Conservation (phyloP, 1,139 yeast species). For the Yamadazyma pseudoaaseri region DNA sequence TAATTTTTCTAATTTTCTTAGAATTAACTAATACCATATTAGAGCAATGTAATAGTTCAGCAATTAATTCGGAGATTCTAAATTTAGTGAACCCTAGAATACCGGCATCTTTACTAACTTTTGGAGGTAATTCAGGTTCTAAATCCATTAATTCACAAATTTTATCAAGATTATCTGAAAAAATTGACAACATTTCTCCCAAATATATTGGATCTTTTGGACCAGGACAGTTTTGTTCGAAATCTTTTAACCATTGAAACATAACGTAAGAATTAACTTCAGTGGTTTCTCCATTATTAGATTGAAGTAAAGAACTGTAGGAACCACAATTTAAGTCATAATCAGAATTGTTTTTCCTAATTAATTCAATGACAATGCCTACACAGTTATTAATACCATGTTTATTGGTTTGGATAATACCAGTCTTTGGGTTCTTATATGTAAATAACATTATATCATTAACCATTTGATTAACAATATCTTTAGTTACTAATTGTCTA, state of each 20-base stretch:
- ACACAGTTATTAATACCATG: conserved; percentile 50
- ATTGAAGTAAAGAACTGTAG: conserved; percentile 33
- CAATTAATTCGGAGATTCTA: conserved; percentile 44
- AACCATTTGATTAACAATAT: conserved; percentile 35
- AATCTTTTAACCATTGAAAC: conserved; percentile 49
- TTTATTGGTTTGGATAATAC: conserved; percentile 31
- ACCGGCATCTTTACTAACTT: conserved; percentile 15
- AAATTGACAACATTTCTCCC: conserved; percentile 43
- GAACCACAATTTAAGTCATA: conserved; percentile 47
- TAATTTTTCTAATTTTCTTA: conserved; percentile 33
- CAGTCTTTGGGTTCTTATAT: conserved; percentile 15
- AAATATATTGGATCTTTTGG: conserved; percentile 45
- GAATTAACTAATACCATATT: conserved; percentile 49
- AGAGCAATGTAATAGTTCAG: conserved; percentile 48
- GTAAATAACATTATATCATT: conserved; percentile 40
- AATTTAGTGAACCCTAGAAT: conserved; percentile 43
- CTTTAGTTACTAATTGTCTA: conserved; percentile 42
- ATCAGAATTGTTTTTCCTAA: conserved; percentile 48
- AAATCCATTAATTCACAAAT: conserved; percentile 29
- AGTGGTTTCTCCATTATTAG: conserved; percentile 31
- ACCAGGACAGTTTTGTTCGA: conserved; percentile 50
- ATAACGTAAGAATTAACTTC: conserved; percentile 43
- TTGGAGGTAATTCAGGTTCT: conserved; percentile 25
- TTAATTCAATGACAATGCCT: conserved; percentile 46
- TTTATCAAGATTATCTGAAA: conserved; percentile 36